Evolutionary conservation across 108 stramenopile species (phyloP), one percentile per base, ranked within the genome.

Genomic region (Skeletonema menzelii): DNA sequence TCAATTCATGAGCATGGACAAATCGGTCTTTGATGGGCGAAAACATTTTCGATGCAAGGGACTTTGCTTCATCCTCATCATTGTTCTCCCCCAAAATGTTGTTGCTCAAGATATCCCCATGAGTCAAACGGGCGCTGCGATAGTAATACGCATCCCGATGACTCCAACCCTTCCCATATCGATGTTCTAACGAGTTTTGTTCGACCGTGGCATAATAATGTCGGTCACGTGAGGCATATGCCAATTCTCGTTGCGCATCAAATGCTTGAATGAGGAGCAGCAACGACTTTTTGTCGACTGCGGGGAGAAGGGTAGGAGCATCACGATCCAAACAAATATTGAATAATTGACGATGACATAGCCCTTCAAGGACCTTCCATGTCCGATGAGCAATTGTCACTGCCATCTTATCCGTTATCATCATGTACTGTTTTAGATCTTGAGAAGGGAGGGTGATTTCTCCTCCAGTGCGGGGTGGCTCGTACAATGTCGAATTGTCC

Each of bases 1-100:
- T 85, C 37, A 91, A 46, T 61, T 85, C 75, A 70, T 91, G 88
- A 0, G 92, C 92, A 68, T 93, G 88, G 4, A 80, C 74, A 73
- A 93, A 85, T 59, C 88, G 85, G 32, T 86, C 76, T 62, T 89
- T 87, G 22, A 89, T 70, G 27, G 77, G 81, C 20, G 66, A 59
- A 63, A 69, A 61, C 26, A 85, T 38, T 42, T 63, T 78, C 40
- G 82, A 76, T 37, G 77, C 78, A 26, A 87, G 67, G 13, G 46
- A 56, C 11, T 22, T 7, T 40, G 56, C 8, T 42, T 72, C 40
- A 10, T 15, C 32, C 19, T 76, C 49, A 1, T 62, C 28, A 10
- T 61, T 63, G 35, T 28, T 65, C 14, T 46, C 17, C 10, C 31
- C 13, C 44, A 55, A 24, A n/a, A 26, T 64, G 47, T 47, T 55